Evolutionary conservation across 2,329 filamentous ascomycete species (phyloP).

Genomic region (Mollisiaceae sp.): DNA sequence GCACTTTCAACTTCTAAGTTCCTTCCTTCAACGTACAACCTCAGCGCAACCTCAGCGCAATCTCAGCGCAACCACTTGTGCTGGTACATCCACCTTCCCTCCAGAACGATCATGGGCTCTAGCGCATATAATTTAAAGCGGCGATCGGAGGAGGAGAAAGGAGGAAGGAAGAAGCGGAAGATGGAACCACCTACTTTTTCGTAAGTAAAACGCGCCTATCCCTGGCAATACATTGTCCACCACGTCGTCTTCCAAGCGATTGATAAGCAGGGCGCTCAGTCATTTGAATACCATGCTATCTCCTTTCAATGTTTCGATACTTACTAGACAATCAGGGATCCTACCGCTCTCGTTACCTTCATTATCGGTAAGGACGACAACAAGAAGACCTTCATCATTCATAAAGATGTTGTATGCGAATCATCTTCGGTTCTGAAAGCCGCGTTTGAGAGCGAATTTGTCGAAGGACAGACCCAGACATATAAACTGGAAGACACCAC

Average conservation of each 20-base stretch:
- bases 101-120: too few species aligned
- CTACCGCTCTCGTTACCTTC: background rate
- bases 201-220: too few species aligned
- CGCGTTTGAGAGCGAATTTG: constrained; percentile 9
- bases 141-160: background rate
- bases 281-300: background rate
- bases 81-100: too few species aligned
- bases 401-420: constrained; percentile 9
- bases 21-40: too few species aligned
- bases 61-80: too few species aligned
- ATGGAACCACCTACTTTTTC: background rate
- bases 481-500: constrained; percentile 5
- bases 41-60: too few species aligned
- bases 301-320: background rate
- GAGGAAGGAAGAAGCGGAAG: background rate
- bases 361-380: background rate
- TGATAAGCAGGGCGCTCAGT: too few species aligned
- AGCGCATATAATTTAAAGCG: too few species aligned
- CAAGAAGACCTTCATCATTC: constrained; percentile 9
- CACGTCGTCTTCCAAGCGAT: too few species aligned
- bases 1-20: too few species aligned
- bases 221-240: too few species aligned
- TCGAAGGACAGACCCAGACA: constrained; percentile 16
- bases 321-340: background rate
- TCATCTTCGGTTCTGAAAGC: constrained; percentile 10